Evolutionary conservation across 805 yeast species (phyloP).

Genomic region (Kodamaea nitidulidarum): DNA sequence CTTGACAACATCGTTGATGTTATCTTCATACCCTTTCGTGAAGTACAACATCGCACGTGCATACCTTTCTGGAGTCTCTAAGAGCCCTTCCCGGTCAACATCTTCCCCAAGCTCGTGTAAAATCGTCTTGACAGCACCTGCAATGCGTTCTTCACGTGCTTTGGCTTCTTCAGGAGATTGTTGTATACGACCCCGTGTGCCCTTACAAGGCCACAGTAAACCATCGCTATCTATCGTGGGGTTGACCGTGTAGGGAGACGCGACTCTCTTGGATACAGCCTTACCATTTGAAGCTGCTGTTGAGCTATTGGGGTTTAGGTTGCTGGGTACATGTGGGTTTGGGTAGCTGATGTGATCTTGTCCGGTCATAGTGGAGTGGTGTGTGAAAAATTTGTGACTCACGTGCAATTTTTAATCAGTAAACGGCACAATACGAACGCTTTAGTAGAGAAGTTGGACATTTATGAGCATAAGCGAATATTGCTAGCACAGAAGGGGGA

Average conservation of each 20-base stretch:
- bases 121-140: constrained; percentile 76
- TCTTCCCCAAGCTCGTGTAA: constrained; percentile 90
- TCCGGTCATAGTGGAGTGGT: constrained; percentile 3
- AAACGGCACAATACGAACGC: background rate
- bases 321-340: constrained; percentile 7
- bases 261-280: constrained; percentile 4
- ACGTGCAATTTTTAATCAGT: constrained; percentile 5
- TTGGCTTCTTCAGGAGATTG: constrained; percentile 61
- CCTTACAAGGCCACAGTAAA: constrained; percentile 87
- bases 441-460: too few species aligned
- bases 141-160: constrained; percentile 70
- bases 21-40: constrained; percentile 96
- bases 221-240: constrained; percentile 91
- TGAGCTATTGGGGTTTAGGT: constrained; percentile 3
- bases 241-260: constrained; percentile 23
- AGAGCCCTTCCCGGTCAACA: constrained; percentile 76
- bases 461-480: too few species aligned
- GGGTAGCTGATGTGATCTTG: constrained; percentile 5
- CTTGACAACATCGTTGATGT: constrained; percentile 85
- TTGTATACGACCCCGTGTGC: constrained; percentile 74
- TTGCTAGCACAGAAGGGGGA: too few species aligned
- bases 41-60: constrained; percentile 95
- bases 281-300: background rate
- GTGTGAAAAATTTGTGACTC: constrained; percentile 9
- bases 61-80: constrained; percentile 93